Base-by-base conservation (phyloP, 2,329 filamentous ascomycete genomes). In the Myriosclerotinia curreyana region DNA sequence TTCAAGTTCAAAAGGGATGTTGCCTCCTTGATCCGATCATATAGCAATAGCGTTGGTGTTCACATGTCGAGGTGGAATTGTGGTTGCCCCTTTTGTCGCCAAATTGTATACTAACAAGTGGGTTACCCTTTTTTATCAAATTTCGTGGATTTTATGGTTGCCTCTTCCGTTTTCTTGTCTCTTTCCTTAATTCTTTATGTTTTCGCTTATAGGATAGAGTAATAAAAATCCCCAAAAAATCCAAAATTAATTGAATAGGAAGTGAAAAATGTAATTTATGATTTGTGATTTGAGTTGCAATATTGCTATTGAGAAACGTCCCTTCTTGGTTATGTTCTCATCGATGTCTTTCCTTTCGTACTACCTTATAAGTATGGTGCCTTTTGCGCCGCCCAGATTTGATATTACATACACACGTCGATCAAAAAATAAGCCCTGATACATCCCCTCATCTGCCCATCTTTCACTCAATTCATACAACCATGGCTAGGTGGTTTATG, bases 401-500 rank as follows among this genome's bases (percentile, higher is more conserved):
- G 20, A 58, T 22, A 58, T 25, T 48, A 48, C 38, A 56, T 22
- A 56, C 51, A 56, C 50, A 62, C 40, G 5, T 52, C 20, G n/a
- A 58, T 38, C 36, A 34, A 50, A 63, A 38, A 58, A 31, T 46
- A 50, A 60, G 52, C 53, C n/a, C 50, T 62, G 34, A 38, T 56
- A 51, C 28, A 40, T 66, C 50, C 31, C 11, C 61, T 49, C 49
- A 31, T 38, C 28, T 22, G 44, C 61, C 40, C 34, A 40, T 52
- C 42, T 38, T 65, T 66, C 28, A 58, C 53, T 31, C 59, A 40
- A 53, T 42, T 49, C 38, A 49, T 36, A 15, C 28, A 25, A 9
- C 25, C 38, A 36, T 62, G 22, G 1, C 42, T n/a, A 38, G n/a
- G 36, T 40, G 48, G n/a, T 58, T 49, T 56, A 63, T 58, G 34